phyloP scores from a whole-genome alignment of 768 basidiomycete genomes.

The Leccinellum albellum region DNA sequence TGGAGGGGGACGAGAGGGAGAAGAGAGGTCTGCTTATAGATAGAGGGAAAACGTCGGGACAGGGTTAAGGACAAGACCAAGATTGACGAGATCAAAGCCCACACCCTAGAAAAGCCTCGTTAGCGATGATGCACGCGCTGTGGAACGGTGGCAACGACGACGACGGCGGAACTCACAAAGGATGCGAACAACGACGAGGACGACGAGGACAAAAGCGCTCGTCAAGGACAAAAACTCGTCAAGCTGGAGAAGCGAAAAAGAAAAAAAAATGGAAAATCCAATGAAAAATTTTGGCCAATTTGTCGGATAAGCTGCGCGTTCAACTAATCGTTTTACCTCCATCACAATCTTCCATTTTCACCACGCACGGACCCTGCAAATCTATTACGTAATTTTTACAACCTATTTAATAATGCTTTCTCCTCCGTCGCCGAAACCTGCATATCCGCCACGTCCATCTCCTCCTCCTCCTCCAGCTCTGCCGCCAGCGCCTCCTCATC shows the following conservation, averaged over 20 bases:
- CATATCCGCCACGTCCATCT: slow-evolving; percentile 37
- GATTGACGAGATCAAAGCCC: slow-evolving; percentile 32
- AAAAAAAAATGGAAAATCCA: slow-evolving; percentile 14
- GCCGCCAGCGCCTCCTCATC: slow-evolving; percentile 36
- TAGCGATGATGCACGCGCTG: neutral
- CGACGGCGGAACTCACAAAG: neutral
- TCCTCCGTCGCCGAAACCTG: slow-evolving; percentile 35
- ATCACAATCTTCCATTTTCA: slow-evolving; percentile 15
- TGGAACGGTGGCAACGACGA: neutral
- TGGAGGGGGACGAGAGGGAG: slow-evolving; percentile 21
- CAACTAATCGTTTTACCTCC: slow-evolving; percentile 12
- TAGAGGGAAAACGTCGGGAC: slow-evolving; percentile 34
- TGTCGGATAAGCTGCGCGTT: slow-evolving; percentile 10
- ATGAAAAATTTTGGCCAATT: slow-evolving; percentile 9
- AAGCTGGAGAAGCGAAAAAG: slow-evolving; percentile 21
- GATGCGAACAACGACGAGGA: slow-evolving; percentile 15
- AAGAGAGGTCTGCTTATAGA: slow-evolving; percentile 38
- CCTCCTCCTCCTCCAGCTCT: slow-evolving; percentile 43
- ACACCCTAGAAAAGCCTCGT: slow-evolving; percentile 15
- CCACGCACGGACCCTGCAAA: slow-evolving; percentile 31
- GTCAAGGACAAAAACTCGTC: slow-evolving; percentile 21
- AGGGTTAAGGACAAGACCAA: slow-evolving; percentile 33
- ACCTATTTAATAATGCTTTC: slow-evolving; percentile 24
- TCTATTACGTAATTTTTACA: slow-evolving; percentile 8
- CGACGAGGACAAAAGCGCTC: slow-evolving; percentile 15